Evolutionary conservation across 2,329 filamentous ascomycete species (phyloP).

Genomic region (Calonectria henricotiae): DNA sequence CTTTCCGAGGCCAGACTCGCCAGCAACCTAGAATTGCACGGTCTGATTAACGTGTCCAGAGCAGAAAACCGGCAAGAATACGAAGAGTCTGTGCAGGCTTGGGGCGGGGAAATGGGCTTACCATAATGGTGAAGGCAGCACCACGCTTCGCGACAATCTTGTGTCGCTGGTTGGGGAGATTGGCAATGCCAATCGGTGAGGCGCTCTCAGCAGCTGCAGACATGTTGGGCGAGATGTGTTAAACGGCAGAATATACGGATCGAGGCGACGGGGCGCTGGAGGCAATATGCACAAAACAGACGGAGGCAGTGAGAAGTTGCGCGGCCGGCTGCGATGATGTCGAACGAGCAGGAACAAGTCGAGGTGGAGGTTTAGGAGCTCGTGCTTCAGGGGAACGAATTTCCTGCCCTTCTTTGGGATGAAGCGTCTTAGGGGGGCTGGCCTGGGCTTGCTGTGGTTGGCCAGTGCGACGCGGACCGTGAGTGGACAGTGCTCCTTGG

Average conservation of each 20-base stretch:
- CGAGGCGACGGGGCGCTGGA: conserved; percentile 29
- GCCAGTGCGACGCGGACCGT: conserved; percentile 51
- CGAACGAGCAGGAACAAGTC: conserved; percentile 51
- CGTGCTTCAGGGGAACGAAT: conserved; percentile 59
- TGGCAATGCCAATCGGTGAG: conserved; percentile 82
- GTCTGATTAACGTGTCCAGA: conserved; percentile 39
- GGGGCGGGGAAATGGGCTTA: conserved; percentile 61
- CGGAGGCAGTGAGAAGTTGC: conserved; percentile 44
- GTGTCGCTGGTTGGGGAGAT: conserved; percentile 82
- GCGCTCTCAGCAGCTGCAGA: conserved; percentile 73
- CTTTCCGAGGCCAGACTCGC: conserved; percentile 98
- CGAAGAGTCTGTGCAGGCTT: not conserved
- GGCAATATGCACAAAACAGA: conserved; percentile 40
- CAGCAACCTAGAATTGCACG: conserved; percentile 80
- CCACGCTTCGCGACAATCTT: conserved; percentile 88
- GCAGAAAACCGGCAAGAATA: conserved; percentile 23
- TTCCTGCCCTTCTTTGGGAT: conserved; percentile 55
- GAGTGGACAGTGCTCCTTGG: conserved; percentile 49
- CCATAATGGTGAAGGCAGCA: conserved; percentile 99
- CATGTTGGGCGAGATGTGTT: conserved; percentile 61
- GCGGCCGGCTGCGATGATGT: conserved; percentile 50
- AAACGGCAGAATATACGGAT: conserved; percentile 18
- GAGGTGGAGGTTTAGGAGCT: conserved; percentile 54
- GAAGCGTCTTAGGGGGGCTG: conserved; percentile 46
- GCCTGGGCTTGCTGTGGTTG: conserved; percentile 52